Evolutionary conservation across 331 rosid genomes (phyloP).

Genomic region (Cydonia oblonga): DNA sequence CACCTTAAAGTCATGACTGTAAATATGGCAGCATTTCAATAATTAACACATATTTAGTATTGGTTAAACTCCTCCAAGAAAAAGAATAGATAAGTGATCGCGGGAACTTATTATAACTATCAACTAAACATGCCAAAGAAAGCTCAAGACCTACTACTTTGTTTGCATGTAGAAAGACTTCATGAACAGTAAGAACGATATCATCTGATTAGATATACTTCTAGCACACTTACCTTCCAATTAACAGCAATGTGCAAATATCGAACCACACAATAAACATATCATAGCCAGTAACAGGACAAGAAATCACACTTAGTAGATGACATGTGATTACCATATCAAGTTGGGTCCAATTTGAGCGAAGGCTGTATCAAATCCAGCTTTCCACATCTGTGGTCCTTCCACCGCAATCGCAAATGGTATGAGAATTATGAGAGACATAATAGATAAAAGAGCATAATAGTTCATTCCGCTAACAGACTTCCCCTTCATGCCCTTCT

Average conservation of each 20-base stretch:
- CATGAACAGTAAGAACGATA: neutral
- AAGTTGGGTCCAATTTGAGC: conserved; percentile 73
- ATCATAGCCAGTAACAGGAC: neutral
- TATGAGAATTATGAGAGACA: conserved; percentile 57
- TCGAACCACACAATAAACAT: neutral
- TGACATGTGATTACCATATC: conserved; percentile 38
- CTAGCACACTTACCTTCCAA: neutral
- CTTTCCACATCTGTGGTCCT: conserved; percentile 79
- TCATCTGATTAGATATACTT: neutral
- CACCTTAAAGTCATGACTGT: neutral
- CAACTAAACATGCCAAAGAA: neutral
- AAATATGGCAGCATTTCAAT: neutral
- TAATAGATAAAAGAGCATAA: conserved; percentile 71
- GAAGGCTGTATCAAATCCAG: conserved; percentile 55
- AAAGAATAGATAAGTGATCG: neutral
- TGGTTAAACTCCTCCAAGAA: neutral
- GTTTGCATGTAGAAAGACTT: neutral
- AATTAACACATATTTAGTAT: neutral
- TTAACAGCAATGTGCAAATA: neutral
- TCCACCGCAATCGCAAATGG: conserved; percentile 77
- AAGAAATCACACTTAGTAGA: neutral
- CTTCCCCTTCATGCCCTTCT: conserved; percentile 84
- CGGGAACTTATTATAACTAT: neutral
- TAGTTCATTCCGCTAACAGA: conserved; percentile 90
- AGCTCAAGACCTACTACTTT: neutral